Percentiles rank a stretch among this genome's conserved stretches.
Evolutionary conservation across 2,329 filamentous ascomycete genomes (phyloP).

Genomic region (Aureobasidium mangrovei): DNA sequence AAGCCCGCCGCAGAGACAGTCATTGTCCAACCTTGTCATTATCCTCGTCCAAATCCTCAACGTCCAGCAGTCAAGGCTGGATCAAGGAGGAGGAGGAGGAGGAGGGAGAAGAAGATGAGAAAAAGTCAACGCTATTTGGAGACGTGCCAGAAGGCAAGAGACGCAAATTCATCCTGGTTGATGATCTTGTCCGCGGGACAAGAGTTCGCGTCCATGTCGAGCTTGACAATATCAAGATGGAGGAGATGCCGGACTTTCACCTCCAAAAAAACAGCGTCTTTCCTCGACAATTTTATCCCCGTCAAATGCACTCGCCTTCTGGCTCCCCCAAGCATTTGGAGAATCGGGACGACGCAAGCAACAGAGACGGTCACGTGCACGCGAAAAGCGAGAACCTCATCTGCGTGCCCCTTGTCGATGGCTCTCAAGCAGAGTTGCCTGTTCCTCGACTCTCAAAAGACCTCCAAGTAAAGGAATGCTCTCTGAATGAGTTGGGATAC

Average conservation of each 20-base stretch:
- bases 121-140: conserved; percentile 67
- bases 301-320: conserved; percentile 83
- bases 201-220: conserved; percentile 84
- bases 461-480: conserved; percentile 71
- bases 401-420: conserved; percentile 49
- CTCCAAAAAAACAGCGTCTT: conserved; percentile 83
- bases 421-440: conserved; percentile 61
- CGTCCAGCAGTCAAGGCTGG: conserved; percentile 18
- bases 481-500: conserved; percentile 85
- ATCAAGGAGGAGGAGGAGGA: conserved; percentile 28
- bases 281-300: conserved; percentile 82
- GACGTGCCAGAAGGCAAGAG: conserved; percentile 83
- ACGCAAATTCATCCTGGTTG: conserved; percentile 93
- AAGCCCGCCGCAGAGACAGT: conserved; percentile 64
- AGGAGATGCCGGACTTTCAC: conserved; percentile 93
- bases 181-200: conserved; percentile 72
- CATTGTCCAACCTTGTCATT: conserved; percentile 64
- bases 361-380: conserved; percentile 18
- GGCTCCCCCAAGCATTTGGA: conserved; percentile 59
- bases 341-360: conserved; percentile 35
- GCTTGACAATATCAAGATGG: conserved; percentile 86
- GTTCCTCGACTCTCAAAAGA: conserved; percentile 65
- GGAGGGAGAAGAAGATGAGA: conserved; percentile 42
- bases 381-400: conserved; percentile 37
- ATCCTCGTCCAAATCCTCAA: conserved; percentile 54